Conservation (phyloP, 2,329 filamentous ascomycete genomes). For the Cordyceps militaris region DNA sequence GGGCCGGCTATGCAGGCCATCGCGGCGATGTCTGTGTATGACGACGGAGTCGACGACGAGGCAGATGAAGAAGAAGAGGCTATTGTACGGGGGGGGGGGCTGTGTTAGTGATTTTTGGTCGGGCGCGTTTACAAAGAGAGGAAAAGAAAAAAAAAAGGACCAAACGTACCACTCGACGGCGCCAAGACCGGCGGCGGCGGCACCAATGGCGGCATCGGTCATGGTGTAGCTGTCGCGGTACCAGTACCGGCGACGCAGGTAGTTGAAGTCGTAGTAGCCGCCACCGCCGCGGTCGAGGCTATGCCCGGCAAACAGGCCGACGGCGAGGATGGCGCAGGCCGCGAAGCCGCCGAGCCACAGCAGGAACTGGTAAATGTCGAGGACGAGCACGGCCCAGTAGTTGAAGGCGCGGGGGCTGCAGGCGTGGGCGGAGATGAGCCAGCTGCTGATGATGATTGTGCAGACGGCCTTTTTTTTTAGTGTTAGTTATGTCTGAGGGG, state of each 20-base stretch:
- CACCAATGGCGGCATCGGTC: conserved; percentile 24
- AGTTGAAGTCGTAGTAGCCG: neutral
- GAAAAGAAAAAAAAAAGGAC: neutral
- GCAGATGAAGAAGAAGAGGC: conserved; percentile 35
- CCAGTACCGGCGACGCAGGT: neutral
- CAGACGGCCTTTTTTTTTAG: conserved; percentile 28
- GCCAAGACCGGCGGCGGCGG: conserved; percentile 34
- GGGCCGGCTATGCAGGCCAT: conserved; percentile 34
- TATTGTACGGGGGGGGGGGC: conserved; percentile 16
- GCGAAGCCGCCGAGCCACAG: conserved; percentile 45
- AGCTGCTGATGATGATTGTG: conserved; percentile 39
- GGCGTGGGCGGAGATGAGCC: conserved; percentile 38
- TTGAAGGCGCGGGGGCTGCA: conserved; percentile 39
- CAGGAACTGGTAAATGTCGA: conserved; percentile 45
- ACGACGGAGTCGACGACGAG: conserved; percentile 35
- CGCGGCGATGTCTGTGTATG: conserved; percentile 37
- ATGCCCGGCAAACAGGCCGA: conserved; percentile 17
- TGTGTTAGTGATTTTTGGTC: neutral
- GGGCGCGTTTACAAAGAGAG: neutral
- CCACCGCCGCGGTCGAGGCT: conserved; percentile 7
- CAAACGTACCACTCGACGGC: conserved; percentile 36
- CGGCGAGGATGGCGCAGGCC: conserved; percentile 30
- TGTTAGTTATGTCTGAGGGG: neutral
- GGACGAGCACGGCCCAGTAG: conserved; percentile 44
- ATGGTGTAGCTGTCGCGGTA: conserved; percentile 1